Evolutionary conservation across 441 rosid genomes (phyloP), one percentile per base, ranked within the genome.

Genomic region (Brassica balearica): DNA sequence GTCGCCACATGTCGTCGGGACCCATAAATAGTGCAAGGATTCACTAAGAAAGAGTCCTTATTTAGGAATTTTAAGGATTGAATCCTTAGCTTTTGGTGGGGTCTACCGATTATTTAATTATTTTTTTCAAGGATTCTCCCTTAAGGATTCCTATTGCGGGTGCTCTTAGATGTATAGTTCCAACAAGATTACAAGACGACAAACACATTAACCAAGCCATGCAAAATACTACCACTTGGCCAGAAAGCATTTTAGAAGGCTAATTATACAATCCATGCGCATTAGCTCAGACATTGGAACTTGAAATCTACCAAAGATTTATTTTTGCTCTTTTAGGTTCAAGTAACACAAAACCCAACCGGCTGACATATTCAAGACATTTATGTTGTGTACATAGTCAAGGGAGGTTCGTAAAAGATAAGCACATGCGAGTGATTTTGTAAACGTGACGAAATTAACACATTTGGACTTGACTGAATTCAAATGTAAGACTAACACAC

Each of bases 201-300:
- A 58, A 58, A 20, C 12, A 19, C 62, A 19, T 58, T 58, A 53
- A 55, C 72, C 71, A 55, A 59, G 60, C 69, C 73, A 78, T 66
- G 76, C 80, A 84, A 74, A 20, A 55, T 43, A 74, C 46, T 58
- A 65, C 72, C 76, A 76, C 68, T 80, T 70, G 72, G 74, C 73
- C 76, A 62, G 60, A 70, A 71, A 71, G 65, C 85, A 71, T 78
- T 80, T 86, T 71, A 82, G 36, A 86, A 82, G 82, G 29, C 43
- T 70, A 76, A 8, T 51, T 78, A 53, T 81, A 60, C 67, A 48
- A 38, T 74, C 81, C 67, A 71, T 63, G 68, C 41, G 70, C 66
- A 25, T 43, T 65, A 73, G 74, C 74, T 74, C 77, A 85, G 61
- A 77, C 59, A 80, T 83, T 74, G 91, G 86, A 86, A 56, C 61